Percentiles rank a stretch among this genome's conserved stretches.
Evolutionary conservation across 768 basidiomycete genomes (phyloP).

Genomic region (Cystobasidium onofrii): DNA sequence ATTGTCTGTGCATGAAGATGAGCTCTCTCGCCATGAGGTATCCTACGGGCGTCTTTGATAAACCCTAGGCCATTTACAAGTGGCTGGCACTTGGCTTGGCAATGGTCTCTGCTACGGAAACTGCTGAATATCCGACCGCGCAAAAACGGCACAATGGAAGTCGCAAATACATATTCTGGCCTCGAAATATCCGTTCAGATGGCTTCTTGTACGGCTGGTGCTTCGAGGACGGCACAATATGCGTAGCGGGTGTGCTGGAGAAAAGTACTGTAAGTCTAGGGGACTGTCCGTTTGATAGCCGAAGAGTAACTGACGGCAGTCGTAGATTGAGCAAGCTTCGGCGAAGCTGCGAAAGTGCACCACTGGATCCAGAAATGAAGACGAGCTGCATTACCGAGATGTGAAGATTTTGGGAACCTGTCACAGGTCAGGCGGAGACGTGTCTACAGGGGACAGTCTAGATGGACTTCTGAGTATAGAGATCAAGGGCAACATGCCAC

Average conservation of each 20-base stretch:
- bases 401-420: too few relatives aligned
- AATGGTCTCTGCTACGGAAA: not conserved
- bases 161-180: conserved; percentile 1
- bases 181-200: not conserved
- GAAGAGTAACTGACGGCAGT: not conserved
- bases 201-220: conserved; percentile 5
- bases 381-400: too few relatives aligned
- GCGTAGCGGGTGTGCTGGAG: not conserved
- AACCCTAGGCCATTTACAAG: too few relatives aligned
- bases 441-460: too few relatives aligned
- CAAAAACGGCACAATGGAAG: not conserved
- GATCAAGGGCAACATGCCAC: too few relatives aligned
- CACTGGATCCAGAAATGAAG: not conserved
- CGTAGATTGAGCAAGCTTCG: not conserved
- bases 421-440: too few relatives aligned
- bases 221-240: not conserved
- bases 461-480: too few relatives aligned
- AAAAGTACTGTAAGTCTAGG: not conserved
- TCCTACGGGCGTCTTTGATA: too few relatives aligned
- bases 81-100: too few relatives aligned
- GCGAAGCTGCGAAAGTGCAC: not conserved
- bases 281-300: not conserved
- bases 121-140: not conserved
- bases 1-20: too few relatives aligned
- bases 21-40: too few relatives aligned